Base-by-base conservation (phyloP, 2,329 filamentous ascomycete genomes). In the Thielaviopsis punctulata region DNA sequence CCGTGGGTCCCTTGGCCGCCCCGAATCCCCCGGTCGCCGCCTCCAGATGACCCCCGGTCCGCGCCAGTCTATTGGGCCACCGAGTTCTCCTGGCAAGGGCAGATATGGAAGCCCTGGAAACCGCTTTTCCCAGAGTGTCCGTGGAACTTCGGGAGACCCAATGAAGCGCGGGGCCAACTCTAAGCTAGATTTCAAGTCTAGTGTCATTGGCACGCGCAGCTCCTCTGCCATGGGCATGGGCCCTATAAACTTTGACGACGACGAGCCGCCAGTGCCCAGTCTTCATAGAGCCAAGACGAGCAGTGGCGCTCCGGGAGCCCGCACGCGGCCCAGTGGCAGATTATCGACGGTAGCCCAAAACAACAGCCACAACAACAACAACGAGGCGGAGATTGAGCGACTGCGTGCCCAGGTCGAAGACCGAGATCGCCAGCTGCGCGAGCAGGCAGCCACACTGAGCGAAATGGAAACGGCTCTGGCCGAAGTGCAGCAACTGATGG, bases 381-480 rank as follows among this genome's bases (percentile, higher is more conserved):
- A 81, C 55, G 83, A 84, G 27, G 81, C 84, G 44, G 86, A 95
- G 62, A 65, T 93, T 7, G 80, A 84, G 59, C 74, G 79, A 27
- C 71, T 98, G 24, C 80, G 78, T 56, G 69, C 73, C 39, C 78
- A 90, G 64, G 73, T 96, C 19, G 80, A 88, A 57, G 88, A 95
- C 56, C 81, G 87, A 25, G 88, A 96, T 59, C 79, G 75, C 58
- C 86, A 95, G 63, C 69, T 98, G n/a, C 83, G 82, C 59, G 92
- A 95, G 44, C 92, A 98, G 65, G 81, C 86, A 2, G 71, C 78
- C 4, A 86, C 82, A 18, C 68, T 98, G 50, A 75, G 80, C 13
- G 92, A 98, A 59, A 95, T 98, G 83, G 90, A 98, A 62, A 77
- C 75, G 55, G 90, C 82, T 56, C 69, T 95, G 46, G 80, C 80